These are phyloP conservation scores for Kondoa malvinella DNA, from an alignment of 768 basidiomycete genomes.

Conservation along the genomic window DNA sequence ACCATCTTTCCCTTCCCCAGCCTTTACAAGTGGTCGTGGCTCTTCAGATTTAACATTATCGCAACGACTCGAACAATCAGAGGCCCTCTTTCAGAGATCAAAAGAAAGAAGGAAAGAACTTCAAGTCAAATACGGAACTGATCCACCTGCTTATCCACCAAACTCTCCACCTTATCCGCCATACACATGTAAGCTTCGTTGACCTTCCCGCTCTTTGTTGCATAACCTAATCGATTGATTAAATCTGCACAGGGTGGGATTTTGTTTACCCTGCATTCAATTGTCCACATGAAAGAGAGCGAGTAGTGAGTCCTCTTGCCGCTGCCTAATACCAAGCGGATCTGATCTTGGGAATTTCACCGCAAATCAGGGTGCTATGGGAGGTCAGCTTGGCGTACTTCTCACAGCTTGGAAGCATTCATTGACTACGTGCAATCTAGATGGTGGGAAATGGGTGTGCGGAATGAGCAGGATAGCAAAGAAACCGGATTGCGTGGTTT, in stretches of 20 bases:
- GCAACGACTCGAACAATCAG: constrained; percentile 11
- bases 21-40: not conserved
- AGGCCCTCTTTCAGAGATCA: constrained; percentile 6
- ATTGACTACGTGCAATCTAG: not conserved
- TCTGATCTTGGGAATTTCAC: too few species aligned
- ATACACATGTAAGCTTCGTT: not conserved
- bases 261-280: constrained; percentile 21
- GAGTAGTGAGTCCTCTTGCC: constrained; percentile 8
- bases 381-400: not conserved
- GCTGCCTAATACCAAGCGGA: too few species aligned
- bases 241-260: constrained; percentile 17
- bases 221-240: not conserved
- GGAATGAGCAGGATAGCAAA: constrained; percentile 11
- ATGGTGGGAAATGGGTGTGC: constrained; percentile 19
- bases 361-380: not conserved
- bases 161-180: not conserved
- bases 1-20: not conserved
- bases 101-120: constrained; percentile 4
- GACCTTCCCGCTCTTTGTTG: not conserved
- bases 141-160: constrained; percentile 4
- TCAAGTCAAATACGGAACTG: not conserved
- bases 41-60: constrained; percentile 6
- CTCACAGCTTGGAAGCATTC: not conserved
- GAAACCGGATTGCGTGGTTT: constrained; percentile 13
- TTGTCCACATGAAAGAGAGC: constrained; percentile 17